A percentile compares a stretch with the other conserved stretches of the same genome.
Conservation (phyloP, 2,329 filamentous ascomycete genomes). For the Exophiala sideris region DNA sequence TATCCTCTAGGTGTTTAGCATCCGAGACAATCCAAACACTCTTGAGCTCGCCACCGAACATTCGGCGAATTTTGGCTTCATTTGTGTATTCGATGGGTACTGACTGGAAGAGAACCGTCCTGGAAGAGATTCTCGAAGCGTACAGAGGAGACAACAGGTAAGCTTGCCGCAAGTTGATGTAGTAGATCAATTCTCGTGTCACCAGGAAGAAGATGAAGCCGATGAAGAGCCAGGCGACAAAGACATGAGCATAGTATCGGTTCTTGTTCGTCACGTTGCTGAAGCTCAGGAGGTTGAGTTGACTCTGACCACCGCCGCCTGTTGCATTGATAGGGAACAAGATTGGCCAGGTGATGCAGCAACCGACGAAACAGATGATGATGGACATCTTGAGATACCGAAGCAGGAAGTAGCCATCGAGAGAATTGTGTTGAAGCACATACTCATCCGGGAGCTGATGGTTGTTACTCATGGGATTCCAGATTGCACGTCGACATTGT, state of each 20-base stretch:
- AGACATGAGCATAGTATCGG: conserved; percentile 77
- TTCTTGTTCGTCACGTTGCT: conserved; percentile 67
- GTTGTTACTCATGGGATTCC: not conserved
- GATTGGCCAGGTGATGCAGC: conserved; percentile 79
- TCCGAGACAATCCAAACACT: conserved; percentile 81
- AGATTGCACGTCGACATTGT: not conserved
- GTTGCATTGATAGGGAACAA: conserved; percentile 87
- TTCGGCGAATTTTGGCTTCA: conserved; percentile 69
- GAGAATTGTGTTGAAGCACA: conserved; percentile 82
- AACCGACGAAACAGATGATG: conserved; percentile 78
- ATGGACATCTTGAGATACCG: conserved; percentile 79
- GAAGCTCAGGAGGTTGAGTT: conserved; percentile 77
- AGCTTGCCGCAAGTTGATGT: conserved; percentile 87
- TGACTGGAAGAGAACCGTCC: conserved; percentile 83
- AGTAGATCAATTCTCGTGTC: conserved; percentile 83
- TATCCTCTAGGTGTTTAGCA: conserved; percentile 70
- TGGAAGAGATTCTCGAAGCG: conserved; percentile 78
- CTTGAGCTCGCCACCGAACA: conserved; percentile 79
- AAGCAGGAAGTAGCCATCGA: conserved; percentile 88
- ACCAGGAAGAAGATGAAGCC: conserved; percentile 84
- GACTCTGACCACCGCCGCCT: conserved; percentile 60
- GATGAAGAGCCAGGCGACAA: conserved; percentile 78
- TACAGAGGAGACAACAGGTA: conserved; percentile 84
- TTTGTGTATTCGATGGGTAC: conserved; percentile 77
- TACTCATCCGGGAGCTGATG: conserved; percentile 63